phyloP scores from a whole-genome alignment of 1,139 yeast species.

The Diutina sp. region DNA sequence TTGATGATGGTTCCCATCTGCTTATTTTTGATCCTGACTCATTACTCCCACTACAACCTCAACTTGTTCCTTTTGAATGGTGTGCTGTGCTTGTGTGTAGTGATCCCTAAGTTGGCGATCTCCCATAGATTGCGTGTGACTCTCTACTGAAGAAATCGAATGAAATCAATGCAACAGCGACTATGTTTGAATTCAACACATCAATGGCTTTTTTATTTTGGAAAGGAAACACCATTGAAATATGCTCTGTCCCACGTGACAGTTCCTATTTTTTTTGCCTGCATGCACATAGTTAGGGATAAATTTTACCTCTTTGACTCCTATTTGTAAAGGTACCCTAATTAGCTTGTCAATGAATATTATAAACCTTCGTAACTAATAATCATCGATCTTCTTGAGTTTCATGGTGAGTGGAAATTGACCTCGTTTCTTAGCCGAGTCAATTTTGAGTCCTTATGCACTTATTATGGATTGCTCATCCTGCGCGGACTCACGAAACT shows the following conservation, averaged over 20 bases:
- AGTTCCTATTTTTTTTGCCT: neutral
- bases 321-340: neutral
- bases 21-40: conserved; percentile 77
- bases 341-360: neutral
- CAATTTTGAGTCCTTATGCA: neutral
- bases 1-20: conserved; percentile 83
- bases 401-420: neutral
- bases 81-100: conserved; percentile 66
- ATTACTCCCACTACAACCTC: conserved; percentile 77
- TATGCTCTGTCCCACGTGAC: neutral
- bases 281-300: neutral
- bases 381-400: neutral
- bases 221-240: neutral
- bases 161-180: neutral
- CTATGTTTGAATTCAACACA: neutral
- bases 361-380: neutral
- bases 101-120: conserved; percentile 80
- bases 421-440: neutral
- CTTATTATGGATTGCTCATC: neutral
- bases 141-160: conserved; percentile 13
- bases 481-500: neutral
- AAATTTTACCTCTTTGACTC: neutral
- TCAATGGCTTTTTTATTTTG: neutral
- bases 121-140: conserved; percentile 70
- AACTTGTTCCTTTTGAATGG: conserved; percentile 71